Evolutionary conservation across 208 protist species (phyloP).

Genomic region (Crithidia brevicula): DNA sequence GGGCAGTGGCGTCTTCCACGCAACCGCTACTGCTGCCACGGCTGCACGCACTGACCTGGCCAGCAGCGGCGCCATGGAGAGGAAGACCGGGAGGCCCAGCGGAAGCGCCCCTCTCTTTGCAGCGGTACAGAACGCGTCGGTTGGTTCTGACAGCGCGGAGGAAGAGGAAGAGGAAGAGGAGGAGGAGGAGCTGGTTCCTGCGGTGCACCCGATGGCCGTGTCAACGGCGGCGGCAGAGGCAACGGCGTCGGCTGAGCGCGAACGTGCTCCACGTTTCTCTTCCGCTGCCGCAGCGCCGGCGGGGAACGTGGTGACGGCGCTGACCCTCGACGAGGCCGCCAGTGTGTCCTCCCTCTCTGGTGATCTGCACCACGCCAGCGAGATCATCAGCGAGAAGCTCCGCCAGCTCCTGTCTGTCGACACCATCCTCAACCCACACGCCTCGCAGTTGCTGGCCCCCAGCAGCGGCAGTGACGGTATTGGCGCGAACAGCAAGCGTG

Average conservation of each 20-base stretch:
- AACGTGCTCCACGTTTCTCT: conserved; percentile 11
- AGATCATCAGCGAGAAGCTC: conserved; percentile 41
- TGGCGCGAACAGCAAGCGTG: conserved; percentile 10
- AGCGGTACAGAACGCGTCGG: too few species aligned
- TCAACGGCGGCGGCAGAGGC: conserved; percentile 9
- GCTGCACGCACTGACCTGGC: too few species aligned
- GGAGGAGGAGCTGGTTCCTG: conserved; percentile 37
- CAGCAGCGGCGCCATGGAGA: too few species aligned
- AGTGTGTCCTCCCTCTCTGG: conserved; percentile 34
- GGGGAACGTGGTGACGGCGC: too few species aligned
- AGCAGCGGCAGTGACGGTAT: conserved; percentile 15
- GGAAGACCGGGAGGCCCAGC: too few species aligned
- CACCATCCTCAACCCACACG: conserved; percentile 43
- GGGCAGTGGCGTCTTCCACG: neutral
- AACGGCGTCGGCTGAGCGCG: conserved; percentile 6
- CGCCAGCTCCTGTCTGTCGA: conserved; percentile 46
- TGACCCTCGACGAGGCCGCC: conserved; percentile 9
- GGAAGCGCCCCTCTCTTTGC: too few species aligned
- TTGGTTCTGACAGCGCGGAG: too few species aligned
- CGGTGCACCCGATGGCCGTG: conserved; percentile 16
- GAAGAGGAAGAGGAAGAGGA: conserved; percentile 40
- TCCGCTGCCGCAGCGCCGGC: conserved; percentile 1
- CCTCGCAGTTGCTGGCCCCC: conserved; percentile 11
- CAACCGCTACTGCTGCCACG: neutral
- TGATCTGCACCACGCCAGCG: conserved; percentile 42